A percentile compares a stretch with the other conserved stretches of the same genome.
Evolutionary conservation across 2,329 filamentous ascomycete species (phyloP).

Genomic region (Akanthomyces lecanii): DNA sequence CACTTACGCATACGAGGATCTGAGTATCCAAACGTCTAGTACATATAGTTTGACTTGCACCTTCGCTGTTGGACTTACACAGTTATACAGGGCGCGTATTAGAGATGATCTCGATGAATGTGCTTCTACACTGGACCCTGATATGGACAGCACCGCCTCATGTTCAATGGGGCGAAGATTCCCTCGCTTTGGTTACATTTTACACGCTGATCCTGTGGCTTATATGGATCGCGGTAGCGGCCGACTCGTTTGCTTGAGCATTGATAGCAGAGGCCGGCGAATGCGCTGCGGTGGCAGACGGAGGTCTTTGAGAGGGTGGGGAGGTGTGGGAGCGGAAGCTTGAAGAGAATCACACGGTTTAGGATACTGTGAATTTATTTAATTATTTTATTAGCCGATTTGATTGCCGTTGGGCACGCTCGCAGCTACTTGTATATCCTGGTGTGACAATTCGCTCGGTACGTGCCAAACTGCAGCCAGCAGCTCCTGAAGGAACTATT

Average conservation of each 20-base stretch:
- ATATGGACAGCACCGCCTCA: background rate
- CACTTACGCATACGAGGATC: background rate
- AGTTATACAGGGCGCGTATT: background rate
- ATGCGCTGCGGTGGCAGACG: too few relatives aligned
- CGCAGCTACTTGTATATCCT: too few relatives aligned
- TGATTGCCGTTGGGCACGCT: too few relatives aligned
- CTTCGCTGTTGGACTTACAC: background rate
- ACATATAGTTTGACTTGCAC: background rate
- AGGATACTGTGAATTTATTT: too few relatives aligned
- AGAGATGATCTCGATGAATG: background rate
- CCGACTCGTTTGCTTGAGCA: too few relatives aligned
- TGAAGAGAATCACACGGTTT: too few relatives aligned
- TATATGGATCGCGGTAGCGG: background rate
- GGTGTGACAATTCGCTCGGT: background rate
- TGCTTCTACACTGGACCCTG: background rate
- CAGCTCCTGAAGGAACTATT: too few relatives aligned
- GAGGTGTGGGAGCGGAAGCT: too few relatives aligned
- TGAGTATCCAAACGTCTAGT: background rate
- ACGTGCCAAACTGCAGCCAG: background rate
- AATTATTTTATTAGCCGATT: too few relatives aligned
- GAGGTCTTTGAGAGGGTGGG: too few relatives aligned
- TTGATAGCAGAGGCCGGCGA: too few relatives aligned
- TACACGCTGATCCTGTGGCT: background rate
- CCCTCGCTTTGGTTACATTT: background rate
- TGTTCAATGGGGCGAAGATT: background rate